Conservation (phyloP, 1,284 basidiomycete species). For the Trametes hirsuta region DNA sequence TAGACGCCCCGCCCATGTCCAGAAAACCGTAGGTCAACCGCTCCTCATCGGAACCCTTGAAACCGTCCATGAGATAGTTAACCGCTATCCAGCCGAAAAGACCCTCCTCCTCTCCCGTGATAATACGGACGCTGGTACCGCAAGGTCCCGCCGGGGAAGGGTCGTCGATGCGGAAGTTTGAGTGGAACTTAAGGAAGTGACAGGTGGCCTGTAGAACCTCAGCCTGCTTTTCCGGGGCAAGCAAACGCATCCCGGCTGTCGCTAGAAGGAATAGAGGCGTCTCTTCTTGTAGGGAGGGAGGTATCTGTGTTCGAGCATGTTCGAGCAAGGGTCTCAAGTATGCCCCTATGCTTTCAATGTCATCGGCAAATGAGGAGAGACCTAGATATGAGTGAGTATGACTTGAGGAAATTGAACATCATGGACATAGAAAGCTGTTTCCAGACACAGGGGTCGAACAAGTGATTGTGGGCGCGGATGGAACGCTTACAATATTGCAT, state of each 20-base stretch:
- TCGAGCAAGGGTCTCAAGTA: conserved; percentile 86
- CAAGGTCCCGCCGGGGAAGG: conserved; percentile 75
- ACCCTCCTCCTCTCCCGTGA: conserved; percentile 98
- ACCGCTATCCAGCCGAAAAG: conserved; percentile 99
- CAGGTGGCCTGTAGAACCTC: conserved; percentile 81
- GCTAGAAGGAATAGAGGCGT: conserved; percentile 96
- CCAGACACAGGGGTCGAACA: no score
- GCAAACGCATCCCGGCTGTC: conserved; percentile 96
- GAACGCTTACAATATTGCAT: no score
- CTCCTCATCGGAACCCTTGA: conserved; percentile 62
- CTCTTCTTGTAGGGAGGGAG: conserved; percentile 78
- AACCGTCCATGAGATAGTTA: conserved; percentile 99
- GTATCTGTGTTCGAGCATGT: conserved; percentile 85
- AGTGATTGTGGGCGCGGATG: no score
- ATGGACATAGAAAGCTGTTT: not conserved
- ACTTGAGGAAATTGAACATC: not conserved
- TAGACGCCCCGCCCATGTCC: conserved; percentile 99
- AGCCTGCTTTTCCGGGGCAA: conserved; percentile 71
- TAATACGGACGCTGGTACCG: conserved; percentile 89
- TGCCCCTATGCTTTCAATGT: conserved; percentile 68
- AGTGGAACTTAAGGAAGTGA: conserved; percentile 72
- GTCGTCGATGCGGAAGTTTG: conserved; percentile 74
- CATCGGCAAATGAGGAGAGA: conserved; percentile 81
- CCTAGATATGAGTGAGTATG: conserved; percentile 51
- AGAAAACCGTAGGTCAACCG: conserved; percentile 95